Percentiles rank a stretch among this genome's conserved stretches.
phyloP scores from a whole-genome alignment of 2,329 filamentous ascomycete species.

The Fonsecaea erecta region DNA sequence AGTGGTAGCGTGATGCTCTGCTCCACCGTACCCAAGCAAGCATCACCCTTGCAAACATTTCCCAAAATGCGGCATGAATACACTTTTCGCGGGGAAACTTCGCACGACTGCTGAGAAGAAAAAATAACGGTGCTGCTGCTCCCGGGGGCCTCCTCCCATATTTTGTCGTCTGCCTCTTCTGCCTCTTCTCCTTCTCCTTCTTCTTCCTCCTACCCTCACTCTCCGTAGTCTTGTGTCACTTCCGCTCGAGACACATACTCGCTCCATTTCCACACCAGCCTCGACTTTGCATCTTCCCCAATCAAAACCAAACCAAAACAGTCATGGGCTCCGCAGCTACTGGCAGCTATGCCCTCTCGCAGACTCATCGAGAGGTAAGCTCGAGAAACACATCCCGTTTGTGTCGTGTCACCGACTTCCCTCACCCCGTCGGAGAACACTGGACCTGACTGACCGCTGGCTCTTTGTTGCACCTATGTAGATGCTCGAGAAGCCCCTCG shows the following conservation, averaged over 20 bases:
- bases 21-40: conserved; percentile 1
- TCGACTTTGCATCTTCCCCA: not conserved
- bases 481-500: conserved; percentile 95
- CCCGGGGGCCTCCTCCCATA: not conserved
- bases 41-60: not conserved
- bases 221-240: not conserved
- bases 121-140: not conserved
- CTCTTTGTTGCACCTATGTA: conserved; percentile 47
- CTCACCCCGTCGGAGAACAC: not conserved
- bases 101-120: not conserved
- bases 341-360: conserved; percentile 65
- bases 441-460: conserved; percentile 17
- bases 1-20: not conserved
- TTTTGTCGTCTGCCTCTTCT: not conserved
- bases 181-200: not conserved
- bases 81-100: conserved; percentile 1
- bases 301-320: not conserved
- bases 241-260: not conserved
- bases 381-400: not conserved
- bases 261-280: not conserved
- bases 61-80: conserved; percentile 4
- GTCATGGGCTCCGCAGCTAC: conserved; percentile 42
- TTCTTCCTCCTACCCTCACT: too few relatives aligned
- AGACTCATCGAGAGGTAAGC: conserved; percentile 69
- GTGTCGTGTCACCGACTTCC: conserved; percentile 10